These are phyloP conservation scores for Tolypocladium amazonense DNA, from an alignment of 2,329 filamentous ascomycete genomes.

Conservation along the genomic window DNA sequence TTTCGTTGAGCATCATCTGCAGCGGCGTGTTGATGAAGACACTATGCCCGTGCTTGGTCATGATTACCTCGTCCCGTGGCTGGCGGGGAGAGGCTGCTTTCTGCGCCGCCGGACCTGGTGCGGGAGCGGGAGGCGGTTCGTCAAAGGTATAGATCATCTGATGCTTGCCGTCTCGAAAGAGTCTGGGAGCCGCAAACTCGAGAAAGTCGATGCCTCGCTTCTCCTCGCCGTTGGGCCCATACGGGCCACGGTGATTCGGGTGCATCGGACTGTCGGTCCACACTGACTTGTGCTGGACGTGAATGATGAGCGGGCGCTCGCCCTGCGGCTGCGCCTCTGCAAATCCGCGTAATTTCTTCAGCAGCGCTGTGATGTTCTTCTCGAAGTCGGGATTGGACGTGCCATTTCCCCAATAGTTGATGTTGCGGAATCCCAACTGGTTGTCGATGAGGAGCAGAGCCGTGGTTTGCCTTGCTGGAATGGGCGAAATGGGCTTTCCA, in stretches of 20 bases:
- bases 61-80: neutral
- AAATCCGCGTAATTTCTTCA: slow-evolving; percentile 1
- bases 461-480: neutral
- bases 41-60: neutral
- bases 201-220: slow-evolving; percentile 5
- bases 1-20: neutral
- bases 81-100: neutral
- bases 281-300: slow-evolving; percentile 5
- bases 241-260: slow-evolving; percentile 2
- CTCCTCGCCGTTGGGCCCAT: slow-evolving; percentile 3
- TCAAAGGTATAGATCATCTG: neutral
- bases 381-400: neutral
- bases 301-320: slow-evolving; percentile 3
- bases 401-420: neutral
- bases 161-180: neutral
- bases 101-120: neutral
- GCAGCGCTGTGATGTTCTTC: slow-evolving; percentile 1
- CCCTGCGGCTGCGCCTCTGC: neutral
- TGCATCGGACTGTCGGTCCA: slow-evolving; percentile 4
- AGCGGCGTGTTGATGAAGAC: neutral
- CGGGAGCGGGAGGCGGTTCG: neutral
- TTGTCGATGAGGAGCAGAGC: neutral
- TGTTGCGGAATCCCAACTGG: neutral
- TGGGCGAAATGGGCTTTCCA: neutral
- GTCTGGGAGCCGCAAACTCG: slow-evolving; percentile 4